Evolutionary conservation across 2,329 filamentous ascomycete genomes (phyloP), one percentile per base, ranked within the genome.

Genomic region (Akanthomyces dipterigenus): DNA sequence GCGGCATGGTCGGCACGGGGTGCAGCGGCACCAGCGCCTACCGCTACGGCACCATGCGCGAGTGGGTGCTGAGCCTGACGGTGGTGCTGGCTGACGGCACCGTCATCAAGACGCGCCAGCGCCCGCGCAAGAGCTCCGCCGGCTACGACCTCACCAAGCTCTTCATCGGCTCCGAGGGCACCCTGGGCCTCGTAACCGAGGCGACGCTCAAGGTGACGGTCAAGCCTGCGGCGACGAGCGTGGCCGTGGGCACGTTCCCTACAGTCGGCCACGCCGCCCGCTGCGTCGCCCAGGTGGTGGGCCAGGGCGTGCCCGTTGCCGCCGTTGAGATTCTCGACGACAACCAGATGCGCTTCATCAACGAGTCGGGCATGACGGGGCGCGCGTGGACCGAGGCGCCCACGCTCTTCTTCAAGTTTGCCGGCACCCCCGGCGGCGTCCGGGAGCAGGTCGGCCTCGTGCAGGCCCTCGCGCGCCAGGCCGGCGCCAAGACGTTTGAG

Each of bases 311-410:
- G 12, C 90, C 90, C 34, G 87, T 97, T 46, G 92, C 93, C 0
- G 93, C 93, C n/a, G 86, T 97, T 48, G 93, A 97, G 76, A 89
- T 97, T 62, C 80, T 97, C 31, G 93, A 97, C 75, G 92, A 96
- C 71, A 88, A 92, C 62, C 92, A 96, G 77, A 97, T 97, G 84
- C 78, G 77, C 67, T 83, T 81, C 71, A 85, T 88, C 75, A 87
- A 88, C 75, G 78, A 82, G 31, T 84, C 86, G 1, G 87, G 88
- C 28, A 81, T 79, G 70, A 92, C 89, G 1, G 78, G 80, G 40
- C 84, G 86, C 63, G 75, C 74, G 9, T 93, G 90, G 90, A 79
- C 80, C 57, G 88, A 91, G 74, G 82, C 81, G 2, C 89, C 90
- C 0, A 93, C 90, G 0, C 79, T 93, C 7, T 92, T 93, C 77